Evolutionary conservation across 257 asterid species (phyloP).

Genomic region (Solanum sitiens): DNA sequence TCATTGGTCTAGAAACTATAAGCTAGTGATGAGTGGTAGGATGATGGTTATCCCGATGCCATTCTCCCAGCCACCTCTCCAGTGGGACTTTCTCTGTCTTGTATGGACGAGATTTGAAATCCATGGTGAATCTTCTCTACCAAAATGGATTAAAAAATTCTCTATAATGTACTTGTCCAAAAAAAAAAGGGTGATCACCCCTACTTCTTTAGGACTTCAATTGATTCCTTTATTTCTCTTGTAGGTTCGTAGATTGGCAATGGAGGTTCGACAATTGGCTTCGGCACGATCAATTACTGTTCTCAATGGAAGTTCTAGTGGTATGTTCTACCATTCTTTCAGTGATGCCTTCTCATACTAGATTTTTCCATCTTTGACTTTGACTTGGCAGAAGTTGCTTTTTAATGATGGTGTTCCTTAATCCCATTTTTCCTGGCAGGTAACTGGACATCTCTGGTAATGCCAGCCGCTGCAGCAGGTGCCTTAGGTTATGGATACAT

Average conservation of each 20-base stretch:
- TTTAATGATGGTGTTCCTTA: not conserved
- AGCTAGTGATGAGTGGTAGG: too few relatives aligned
- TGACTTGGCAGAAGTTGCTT: not conserved
- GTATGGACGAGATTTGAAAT: too few relatives aligned
- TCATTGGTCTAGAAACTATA: too few relatives aligned
- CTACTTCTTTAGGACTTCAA: not conserved
- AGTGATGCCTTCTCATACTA: not conserved
- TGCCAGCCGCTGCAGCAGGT: constrained; percentile 75
- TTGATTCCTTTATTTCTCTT: not conserved
- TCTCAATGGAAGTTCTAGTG: constrained; percentile 55
- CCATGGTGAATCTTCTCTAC: too few relatives aligned
- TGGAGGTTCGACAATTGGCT: constrained; percentile 63
- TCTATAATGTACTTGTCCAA: too few relatives aligned
- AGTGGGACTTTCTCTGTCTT: too few relatives aligned
- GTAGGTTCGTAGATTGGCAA: constrained; percentile 66
- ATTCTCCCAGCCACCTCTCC: too few relatives aligned
- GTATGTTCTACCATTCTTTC: not conserved
- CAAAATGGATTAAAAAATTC: too few relatives aligned
- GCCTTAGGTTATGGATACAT: constrained; percentile 91
- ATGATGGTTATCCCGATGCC: too few relatives aligned
- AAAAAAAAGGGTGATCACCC: not conserved
- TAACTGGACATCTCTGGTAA: constrained; percentile 33
- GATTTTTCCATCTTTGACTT: constrained; percentile 5
- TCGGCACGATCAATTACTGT: constrained; percentile 53
- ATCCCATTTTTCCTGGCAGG: constrained; percentile 22